A percentile compares a stretch with the other conserved stretches of the same genome.
Evolutionary conservation across 169 alveolate genomes (phyloP).

Genomic region (Babesia gibsoni): DNA sequence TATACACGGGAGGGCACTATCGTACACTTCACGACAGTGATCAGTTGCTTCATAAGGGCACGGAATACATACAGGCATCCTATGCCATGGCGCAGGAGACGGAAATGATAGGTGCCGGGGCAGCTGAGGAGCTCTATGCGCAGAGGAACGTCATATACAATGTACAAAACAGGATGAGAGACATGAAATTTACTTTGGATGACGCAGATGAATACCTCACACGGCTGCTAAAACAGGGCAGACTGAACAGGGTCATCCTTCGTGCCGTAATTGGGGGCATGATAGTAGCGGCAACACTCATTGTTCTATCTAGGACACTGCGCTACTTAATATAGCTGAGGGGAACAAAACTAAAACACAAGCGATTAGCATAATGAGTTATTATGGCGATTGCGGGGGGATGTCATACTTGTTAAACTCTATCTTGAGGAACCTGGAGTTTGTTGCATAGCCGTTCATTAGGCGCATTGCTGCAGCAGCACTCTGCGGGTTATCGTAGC

Average conservation of each 20-base stretch:
- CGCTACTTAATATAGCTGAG: background rate
- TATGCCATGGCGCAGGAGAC: slow-evolving; percentile 60
- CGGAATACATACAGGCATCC: slow-evolving; percentile 49
- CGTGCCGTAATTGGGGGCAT: slow-evolving; percentile 28
- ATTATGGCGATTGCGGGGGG: no score
- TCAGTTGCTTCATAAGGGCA: slow-evolving; percentile 46
- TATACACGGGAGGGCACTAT: slow-evolving; percentile 18
- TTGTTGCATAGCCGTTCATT: slow-evolving; percentile 88
- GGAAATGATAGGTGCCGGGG: slow-evolving; percentile 53
- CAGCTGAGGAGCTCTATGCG: slow-evolving; percentile 32
- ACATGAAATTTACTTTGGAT: slow-evolving; percentile 17
- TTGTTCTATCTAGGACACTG: slow-evolving; percentile 16
- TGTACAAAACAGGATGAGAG: slow-evolving; percentile 5
- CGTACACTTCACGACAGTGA: slow-evolving; percentile 37
- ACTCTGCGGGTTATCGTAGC: slow-evolving; percentile 81
- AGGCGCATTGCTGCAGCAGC: slow-evolving; percentile 87
- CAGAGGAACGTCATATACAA: slow-evolving; percentile 50
- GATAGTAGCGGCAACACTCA: slow-evolving; percentile 12
- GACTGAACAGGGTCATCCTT: slow-evolving; percentile 50
- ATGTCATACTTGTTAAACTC: slow-evolving; percentile 82
- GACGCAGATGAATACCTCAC: slow-evolving; percentile 60
- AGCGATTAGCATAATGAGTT: no score
- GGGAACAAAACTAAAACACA: no score
- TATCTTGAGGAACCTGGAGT: slow-evolving; percentile 83
- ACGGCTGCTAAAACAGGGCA: slow-evolving; percentile 56